phyloP scores from a whole-genome alignment of 2,329 filamentous ascomycete species.

The Penicillium thymicola region DNA sequence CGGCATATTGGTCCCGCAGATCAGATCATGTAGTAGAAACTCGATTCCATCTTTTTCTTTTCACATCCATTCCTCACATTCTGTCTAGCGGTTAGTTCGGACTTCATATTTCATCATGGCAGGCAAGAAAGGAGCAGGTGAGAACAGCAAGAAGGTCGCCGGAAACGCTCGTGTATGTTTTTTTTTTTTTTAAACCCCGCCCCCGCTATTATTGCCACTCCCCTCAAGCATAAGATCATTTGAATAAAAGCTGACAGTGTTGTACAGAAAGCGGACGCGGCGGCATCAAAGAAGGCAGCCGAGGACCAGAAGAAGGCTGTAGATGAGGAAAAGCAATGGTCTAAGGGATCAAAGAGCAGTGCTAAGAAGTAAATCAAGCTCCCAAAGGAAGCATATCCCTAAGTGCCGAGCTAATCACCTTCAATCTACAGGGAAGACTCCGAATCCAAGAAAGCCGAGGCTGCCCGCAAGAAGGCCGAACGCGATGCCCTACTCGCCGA shows the following conservation, averaged over 20 bases:
- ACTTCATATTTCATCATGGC: conserved; percentile 54
- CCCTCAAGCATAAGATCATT: background rate
- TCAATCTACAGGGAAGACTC: conserved; percentile 66
- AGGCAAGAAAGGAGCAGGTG: conserved; percentile 63
- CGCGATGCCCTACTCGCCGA: conserved; percentile 76
- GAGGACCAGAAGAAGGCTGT: conserved; percentile 64
- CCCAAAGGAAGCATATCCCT: background rate
- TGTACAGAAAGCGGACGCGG: conserved; percentile 80
- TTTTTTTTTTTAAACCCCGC: conserved; percentile 18
- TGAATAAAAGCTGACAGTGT: conserved; percentile 12
- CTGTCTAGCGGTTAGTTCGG: conserved; percentile 2
- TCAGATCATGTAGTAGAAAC: conserved; percentile 20
- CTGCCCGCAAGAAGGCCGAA: conserved; percentile 86
- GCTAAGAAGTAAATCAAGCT: conserved; percentile 68
- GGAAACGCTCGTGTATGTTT: conserved; percentile 66
- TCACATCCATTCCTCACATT: background rate
- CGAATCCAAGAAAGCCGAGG: conserved; percentile 77
- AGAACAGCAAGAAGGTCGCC: conserved; percentile 83
- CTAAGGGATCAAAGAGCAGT: conserved; percentile 77
- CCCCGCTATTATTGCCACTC: conserved; percentile 23
- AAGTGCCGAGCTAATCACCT: background rate
- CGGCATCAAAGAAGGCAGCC: conserved; percentile 71
- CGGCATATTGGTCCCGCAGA: conserved; percentile 24
- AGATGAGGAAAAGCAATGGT: conserved; percentile 74
- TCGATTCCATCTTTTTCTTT: conserved; percentile 16